Conservation (phyloP, 306 rosid species). For the Fragaria iinumae region DNA sequence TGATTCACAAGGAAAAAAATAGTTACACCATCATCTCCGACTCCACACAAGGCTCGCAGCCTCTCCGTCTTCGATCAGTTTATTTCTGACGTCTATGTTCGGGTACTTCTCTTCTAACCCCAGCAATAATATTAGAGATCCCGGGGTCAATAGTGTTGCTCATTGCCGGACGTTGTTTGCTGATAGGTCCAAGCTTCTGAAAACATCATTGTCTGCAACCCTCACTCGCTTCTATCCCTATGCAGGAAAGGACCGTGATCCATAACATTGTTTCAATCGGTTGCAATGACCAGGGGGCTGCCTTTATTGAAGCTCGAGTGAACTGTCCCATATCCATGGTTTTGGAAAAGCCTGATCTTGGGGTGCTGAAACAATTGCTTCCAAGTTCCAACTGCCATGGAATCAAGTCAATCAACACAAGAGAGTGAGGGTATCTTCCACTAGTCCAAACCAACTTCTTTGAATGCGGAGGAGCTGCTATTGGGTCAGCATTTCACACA, state of each 20-base stretch:
- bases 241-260: slow-evolving; percentile 21
- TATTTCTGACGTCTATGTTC: neutral
- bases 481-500: too few relatives aligned
- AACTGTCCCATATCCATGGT: slow-evolving; percentile 3
- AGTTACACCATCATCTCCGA: neutral
- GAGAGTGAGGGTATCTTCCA: too few relatives aligned
- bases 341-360: slow-evolving; percentile 6
- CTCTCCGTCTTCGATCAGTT: slow-evolving; percentile 8
- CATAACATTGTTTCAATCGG: slow-evolving; percentile 1
- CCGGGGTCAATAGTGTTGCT: neutral
- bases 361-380: slow-evolving; percentile 14
- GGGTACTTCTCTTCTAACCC: slow-evolving; percentile 13
- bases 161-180: neutral
- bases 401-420: neutral
- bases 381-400: neutral
- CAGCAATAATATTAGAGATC: too few relatives aligned
- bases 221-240: slow-evolving; percentile 37
- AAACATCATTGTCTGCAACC: slow-evolving; percentile 31
- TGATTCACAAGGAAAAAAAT: neutral
- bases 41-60: neutral
- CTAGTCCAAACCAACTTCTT: too few relatives aligned
- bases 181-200: slow-evolving; percentile 24
- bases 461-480: too few relatives aligned
- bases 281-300: slow-evolving; percentile 30
- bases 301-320: slow-evolving; percentile 12